These are phyloP conservation scores for Aspergillus floridensis DNA, from an alignment of 2,329 filamentous ascomycete species.

Conservation along the genomic window DNA sequence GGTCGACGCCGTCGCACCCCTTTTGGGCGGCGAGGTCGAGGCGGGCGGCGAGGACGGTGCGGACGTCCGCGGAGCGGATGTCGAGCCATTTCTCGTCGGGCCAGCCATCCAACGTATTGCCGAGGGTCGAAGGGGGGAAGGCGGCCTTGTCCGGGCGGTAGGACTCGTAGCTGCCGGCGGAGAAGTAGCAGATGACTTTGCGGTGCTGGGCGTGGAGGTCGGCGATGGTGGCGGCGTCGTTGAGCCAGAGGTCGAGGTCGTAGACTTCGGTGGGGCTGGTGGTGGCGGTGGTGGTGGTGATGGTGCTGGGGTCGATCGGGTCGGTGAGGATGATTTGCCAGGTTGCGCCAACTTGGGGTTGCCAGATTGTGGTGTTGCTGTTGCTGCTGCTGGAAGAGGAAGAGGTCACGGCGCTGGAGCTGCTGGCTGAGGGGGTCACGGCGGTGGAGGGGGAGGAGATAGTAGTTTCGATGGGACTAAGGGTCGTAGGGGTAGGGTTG, in stretches of 20 bases:
- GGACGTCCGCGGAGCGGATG: constrained; percentile 56
- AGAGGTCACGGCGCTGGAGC: not conserved
- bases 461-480: not conserved
- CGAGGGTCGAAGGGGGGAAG: constrained; percentile 56
- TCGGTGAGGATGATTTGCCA: constrained; percentile 63
- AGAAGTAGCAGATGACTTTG: constrained; percentile 73
- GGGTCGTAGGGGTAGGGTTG: not conserved
- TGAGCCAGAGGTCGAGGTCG: constrained; percentile 62
- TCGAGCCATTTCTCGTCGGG: constrained; percentile 67
- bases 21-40: constrained; percentile 59
- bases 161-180: constrained; percentile 66
- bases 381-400: not conserved
- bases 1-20: constrained; percentile 67
- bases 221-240: constrained; percentile 46
- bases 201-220: constrained; percentile 52
- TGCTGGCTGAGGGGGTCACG: not conserved
- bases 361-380: constrained; percentile 44
- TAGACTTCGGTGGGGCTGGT: constrained; percentile 53
- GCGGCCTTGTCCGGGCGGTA: constrained; percentile 57
- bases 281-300: constrained; percentile 46
- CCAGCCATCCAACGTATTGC: constrained; percentile 57
- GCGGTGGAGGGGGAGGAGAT: not conserved
- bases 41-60: constrained; percentile 62
- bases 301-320: constrained; percentile 39
- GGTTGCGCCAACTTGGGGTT: constrained; percentile 50